Base-by-base conservation (phyloP, 768 basidiomycete genomes). In the Boletales sp. region DNA sequence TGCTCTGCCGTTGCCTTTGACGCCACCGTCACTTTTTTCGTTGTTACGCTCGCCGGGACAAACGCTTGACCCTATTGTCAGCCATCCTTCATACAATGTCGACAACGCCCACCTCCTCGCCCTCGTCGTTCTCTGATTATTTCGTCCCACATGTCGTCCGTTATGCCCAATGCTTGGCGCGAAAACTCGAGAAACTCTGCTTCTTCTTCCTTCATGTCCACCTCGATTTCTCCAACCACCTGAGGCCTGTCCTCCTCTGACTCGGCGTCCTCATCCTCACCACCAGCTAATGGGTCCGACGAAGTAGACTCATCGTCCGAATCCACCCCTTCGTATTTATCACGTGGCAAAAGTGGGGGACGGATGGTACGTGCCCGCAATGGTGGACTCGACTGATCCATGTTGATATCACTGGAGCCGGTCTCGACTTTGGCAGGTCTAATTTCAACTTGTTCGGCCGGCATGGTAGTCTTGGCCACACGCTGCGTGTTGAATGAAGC, bases 151-250 rank as follows among this genome's bases (percentile, higher is more conserved):
- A 92, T 86, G n/a, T 83, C 83, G 55, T 94, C 86, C 38, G 77
- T 80, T 53, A 99, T 87, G 1, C 97, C 97, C 32, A 98, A 72
- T 5, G 89, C 82, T 59, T 97, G 90, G 40, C 92, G 82, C 12
- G 97, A 89, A 68, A 99, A 99, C 69, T 92, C 88, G 29, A 99
- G 70, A 57, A 98, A 99, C 57, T 97, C 95, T 58, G 89, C 92
- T 69, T 91, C 82, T 69, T 99, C 97, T 58, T 90, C 86, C 1
- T 75, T 81, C 92, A 98, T 95, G 57, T 97, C 87, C 31, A 94
- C 77, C 59, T 94, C 93, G 4, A 92, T 70, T 18, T 93, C 88
- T 14, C 86, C 90, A 2, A 90, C 83, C 4, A 94, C 77, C 58
- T 87, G 84, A 0, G 92, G 91, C n/a, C 73, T 72, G 43, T 94